A percentile compares a stretch with the other conserved stretches of the same genome.
Conservation (phyloP, 768 basidiomycete species). For the Tulasnella sp. region DNA sequence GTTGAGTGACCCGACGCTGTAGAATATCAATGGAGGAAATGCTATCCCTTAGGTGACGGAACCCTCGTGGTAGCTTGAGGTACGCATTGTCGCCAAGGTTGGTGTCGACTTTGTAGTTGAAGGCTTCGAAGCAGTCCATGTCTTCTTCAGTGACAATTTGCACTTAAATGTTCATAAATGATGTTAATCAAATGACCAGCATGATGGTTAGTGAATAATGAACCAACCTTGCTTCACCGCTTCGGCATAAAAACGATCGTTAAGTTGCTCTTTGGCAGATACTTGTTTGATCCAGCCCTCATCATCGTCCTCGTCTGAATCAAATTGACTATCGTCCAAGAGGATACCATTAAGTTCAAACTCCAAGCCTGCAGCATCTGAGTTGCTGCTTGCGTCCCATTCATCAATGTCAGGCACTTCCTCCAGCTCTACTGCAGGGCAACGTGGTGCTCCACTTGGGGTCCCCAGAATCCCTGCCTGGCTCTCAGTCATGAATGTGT, state of each 20-base stretch:
- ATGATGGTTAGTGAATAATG: background rate
- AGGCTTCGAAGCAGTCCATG: conserved; percentile 7
- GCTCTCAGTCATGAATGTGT: no score
- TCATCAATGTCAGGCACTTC: background rate
- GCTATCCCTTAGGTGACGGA: background rate
- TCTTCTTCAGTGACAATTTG: background rate
- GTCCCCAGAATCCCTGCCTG: no score
- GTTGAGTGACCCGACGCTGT: background rate
- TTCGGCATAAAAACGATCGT: background rate
- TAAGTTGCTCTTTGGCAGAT: background rate
- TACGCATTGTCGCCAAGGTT: background rate
- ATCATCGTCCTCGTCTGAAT: background rate
- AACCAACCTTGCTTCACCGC: background rate
- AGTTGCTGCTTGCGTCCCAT: background rate
- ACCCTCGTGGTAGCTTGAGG: background rate
- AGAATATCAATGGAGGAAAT: conserved; percentile 5
- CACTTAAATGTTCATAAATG: background rate
- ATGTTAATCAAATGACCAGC: background rate
- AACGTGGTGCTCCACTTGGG: no score
- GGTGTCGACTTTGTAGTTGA: conserved; percentile 22
- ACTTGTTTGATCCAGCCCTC: background rate
- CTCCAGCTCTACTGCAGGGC: background rate
- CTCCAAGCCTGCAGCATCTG: background rate
- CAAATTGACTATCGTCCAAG: background rate
- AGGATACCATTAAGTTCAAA: background rate